phyloP scores from a whole-genome alignment of 148 eudicot genomes.

The Salicornia ramosissima region DNA sequence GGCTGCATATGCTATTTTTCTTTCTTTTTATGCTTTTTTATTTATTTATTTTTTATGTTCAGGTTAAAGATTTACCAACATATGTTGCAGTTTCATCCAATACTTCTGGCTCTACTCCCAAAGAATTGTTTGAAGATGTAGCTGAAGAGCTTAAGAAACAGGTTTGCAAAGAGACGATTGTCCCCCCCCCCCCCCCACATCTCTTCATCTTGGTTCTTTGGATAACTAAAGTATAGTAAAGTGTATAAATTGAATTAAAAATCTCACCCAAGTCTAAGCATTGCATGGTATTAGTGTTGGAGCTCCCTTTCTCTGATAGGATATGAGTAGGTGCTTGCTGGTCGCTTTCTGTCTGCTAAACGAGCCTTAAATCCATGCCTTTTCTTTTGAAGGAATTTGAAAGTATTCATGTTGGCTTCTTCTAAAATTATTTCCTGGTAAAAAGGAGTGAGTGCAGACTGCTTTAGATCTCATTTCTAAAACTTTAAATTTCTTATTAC shows the following conservation, averaged over 20 bases:
- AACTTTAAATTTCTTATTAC: not conserved
- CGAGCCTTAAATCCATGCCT: not conserved
- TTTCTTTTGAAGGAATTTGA: not conserved
- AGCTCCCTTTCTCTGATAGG: not conserved
- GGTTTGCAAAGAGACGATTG: slow-evolving; percentile 37
- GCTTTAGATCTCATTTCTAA: not conserved
- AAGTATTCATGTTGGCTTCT: not conserved
- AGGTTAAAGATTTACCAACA: slow-evolving; percentile 83
- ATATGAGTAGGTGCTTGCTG: not conserved
- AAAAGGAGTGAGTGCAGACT: not conserved
- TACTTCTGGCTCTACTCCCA: slow-evolving; percentile 74
- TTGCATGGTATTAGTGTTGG: not conserved
- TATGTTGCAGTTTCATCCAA: slow-evolving; percentile 87
- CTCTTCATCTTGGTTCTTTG: not conserved
- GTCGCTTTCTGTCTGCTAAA: not conserved
- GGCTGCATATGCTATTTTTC: not conserved
- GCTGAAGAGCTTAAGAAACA: slow-evolving; percentile 83
- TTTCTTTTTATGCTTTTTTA: slow-evolving; percentile 11
- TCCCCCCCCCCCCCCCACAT: not conserved
- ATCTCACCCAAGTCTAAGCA: not conserved
- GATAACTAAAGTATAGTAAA: not conserved
- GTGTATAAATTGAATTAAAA: not conserved
- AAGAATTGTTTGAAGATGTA: slow-evolving; percentile 93
- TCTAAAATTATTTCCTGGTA: not conserved
- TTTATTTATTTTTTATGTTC: slow-evolving; percentile 21